Conservation (phyloP, 2,329 filamentous ascomycete genomes). For the Fusarium paranaense region DNA sequence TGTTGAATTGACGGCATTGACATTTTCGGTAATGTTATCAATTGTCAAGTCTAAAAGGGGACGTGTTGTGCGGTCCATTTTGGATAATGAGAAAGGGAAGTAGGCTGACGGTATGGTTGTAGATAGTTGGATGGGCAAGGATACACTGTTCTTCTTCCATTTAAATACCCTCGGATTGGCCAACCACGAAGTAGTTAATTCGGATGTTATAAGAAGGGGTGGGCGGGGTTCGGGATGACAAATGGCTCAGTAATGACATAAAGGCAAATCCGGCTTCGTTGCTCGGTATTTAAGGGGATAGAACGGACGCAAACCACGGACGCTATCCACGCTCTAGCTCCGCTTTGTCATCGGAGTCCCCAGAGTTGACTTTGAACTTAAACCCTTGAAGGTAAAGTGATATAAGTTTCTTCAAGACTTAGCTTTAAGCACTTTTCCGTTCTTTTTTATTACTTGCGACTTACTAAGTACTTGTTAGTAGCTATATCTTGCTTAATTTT, state of each 20-base stretch:
- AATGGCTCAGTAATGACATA: not conserved
- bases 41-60: conserved; percentile 67
- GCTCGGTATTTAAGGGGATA: not conserved
- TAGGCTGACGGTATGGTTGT: not conserved
- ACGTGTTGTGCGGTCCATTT: not conserved
- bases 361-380: not conserved
- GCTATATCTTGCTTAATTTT: no score
- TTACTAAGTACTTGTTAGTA: no score
- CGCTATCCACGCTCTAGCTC: not conserved
- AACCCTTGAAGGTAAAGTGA: not conserved
- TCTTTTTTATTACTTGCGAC: not conserved
- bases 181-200: not conserved
- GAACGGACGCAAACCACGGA: not conserved
- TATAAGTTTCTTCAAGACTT: not conserved
- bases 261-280: not conserved
- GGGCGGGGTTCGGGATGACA: not conserved
- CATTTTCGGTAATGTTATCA: conserved; percentile 81
- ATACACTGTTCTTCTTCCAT: not conserved
- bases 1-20: conserved; percentile 76
- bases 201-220: not conserved
- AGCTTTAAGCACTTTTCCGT: not conserved
- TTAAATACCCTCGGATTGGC: not conserved
- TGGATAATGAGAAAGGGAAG: not conserved
- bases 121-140: not conserved
- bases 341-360: not conserved